Base-by-base conservation (phyloP, 2,329 filamentous ascomycete genomes). In the Cadophora sp. region DNA sequence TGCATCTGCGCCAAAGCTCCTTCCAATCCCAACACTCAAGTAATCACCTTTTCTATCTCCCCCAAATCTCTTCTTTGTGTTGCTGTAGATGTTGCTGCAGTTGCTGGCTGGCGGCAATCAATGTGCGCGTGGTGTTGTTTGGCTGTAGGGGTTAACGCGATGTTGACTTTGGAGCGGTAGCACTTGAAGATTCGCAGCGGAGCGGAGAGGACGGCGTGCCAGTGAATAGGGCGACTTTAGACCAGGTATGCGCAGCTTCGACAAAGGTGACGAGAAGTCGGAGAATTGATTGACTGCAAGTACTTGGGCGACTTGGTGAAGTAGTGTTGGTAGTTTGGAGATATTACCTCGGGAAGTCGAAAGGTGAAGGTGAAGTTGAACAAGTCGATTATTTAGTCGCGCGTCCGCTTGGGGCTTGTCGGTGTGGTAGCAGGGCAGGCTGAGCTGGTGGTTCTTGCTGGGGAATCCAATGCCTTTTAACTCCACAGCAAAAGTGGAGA, bases 1-100 rank as follows among this genome's bases (percentile, higher is more conserved):
- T 71, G 68, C 71, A 74, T 71, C 67, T 69, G 70, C 66, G 62
- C 64, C 59, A 39, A 60, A n/a, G 41, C 47, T 51, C 59, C 39
- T 69, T 62, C 65, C 22, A 66, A 33, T 59, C 53, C 45, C 36
- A 58, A 30, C 39, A 61, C 51, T 47, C 36, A 18, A 66, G 66
- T 71, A 73, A 71, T 74, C 70, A 73, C 72, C 72, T 74, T 74
- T 73, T 60, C 53, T 45, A 27, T 63, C 47, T 43, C 51, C 30
- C 43, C 63, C 36, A 7, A 47, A 27, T 47, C 16, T 33, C 39
- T 48, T 45, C 33, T 48, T 47, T 8, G 24, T 18, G 5, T 48
- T 1, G 1, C n/a, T 16, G 20, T 33, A 51, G 24, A 51, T 39
- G n/a, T 20, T 62, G 11, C n/a, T 50, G n/a, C 8, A 36, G 8